These are phyloP conservation scores for Tribonema minus DNA, from an alignment of 108 stramenopile species.

Conservation along the genomic window DNA sequence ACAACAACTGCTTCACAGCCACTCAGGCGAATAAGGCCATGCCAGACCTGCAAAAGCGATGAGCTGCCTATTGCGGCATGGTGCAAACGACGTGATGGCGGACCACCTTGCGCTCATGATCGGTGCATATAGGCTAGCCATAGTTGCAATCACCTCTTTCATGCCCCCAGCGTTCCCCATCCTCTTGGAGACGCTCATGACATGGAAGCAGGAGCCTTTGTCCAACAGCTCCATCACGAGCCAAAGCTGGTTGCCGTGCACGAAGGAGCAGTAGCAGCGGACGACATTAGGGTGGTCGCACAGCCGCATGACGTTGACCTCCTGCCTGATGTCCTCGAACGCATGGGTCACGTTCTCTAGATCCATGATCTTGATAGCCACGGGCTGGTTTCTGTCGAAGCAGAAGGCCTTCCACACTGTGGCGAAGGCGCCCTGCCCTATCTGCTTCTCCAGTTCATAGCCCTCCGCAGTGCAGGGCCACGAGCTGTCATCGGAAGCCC, in stretches of 20 bases:
- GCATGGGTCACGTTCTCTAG: constrained; percentile 73
- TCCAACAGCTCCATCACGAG: constrained; percentile 86
- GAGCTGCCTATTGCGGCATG: no score
- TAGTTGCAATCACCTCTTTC: constrained; percentile 25
- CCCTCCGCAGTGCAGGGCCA: constrained; percentile 39
- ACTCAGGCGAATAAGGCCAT: no score
- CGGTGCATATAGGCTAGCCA: no score
- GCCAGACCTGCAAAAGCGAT: no score
- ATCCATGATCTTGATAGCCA: constrained; percentile 80
- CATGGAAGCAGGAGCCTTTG: constrained; percentile 75
- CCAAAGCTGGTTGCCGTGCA: constrained; percentile 81
- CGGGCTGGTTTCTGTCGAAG: constrained; percentile 10
- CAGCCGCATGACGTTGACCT: constrained; percentile 87
- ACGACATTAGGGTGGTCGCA: constrained; percentile 82
- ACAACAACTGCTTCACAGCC: no score
- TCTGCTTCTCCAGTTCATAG: constrained; percentile 49
- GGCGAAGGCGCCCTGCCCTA: constrained; percentile 91
- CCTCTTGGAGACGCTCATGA: constrained; percentile 48
- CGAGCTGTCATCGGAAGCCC: no score
- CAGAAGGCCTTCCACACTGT: constrained; percentile 75
- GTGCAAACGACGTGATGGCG: no score
- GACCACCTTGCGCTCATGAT: no score
- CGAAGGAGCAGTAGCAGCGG: constrained; percentile 79
- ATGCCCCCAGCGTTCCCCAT: constrained; percentile 45
- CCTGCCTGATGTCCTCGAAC: constrained; percentile 76